These are phyloP conservation scores for Galium porrigens DNA, from an alignment of 305 asterid species.

Conservation along the genomic window DNA sequence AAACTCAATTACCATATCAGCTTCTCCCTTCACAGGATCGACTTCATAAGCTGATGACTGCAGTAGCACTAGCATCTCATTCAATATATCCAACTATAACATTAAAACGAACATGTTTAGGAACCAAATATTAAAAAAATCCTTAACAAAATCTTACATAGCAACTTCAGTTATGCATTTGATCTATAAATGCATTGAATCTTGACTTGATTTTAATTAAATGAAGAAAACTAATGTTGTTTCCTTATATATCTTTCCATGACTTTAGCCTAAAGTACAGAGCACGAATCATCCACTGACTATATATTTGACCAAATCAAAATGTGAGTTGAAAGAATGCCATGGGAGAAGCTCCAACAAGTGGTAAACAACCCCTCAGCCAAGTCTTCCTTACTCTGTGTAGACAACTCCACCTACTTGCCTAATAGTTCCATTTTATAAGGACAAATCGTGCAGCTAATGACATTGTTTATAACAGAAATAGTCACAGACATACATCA, in stretches of 20 bases:
- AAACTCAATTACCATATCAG: constrained; percentile 24
- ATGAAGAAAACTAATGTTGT: background rate
- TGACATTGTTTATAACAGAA: background rate
- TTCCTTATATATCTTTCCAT: background rate
- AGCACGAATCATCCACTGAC: background rate
- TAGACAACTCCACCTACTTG: background rate
- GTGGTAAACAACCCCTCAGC: background rate
- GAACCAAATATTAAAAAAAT: background rate
- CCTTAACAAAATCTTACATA: background rate
- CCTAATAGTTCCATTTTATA: background rate
- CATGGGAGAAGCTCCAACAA: background rate
- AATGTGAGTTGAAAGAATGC: background rate
- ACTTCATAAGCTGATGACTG: constrained; percentile 26
- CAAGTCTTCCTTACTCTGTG: background rate
- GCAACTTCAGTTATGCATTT: background rate
- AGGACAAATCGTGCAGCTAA: background rate
- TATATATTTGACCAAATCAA: background rate
- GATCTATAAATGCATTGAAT: background rate
- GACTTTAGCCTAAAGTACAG: background rate
- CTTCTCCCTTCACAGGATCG: constrained; percentile 17
- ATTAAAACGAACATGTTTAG: constrained; percentile 16
- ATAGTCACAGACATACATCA: background rate
- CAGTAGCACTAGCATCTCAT: constrained; percentile 53
- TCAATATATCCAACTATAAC: constrained; percentile 67
- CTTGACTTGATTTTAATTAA: background rate